Base-by-base conservation (phyloP, 177 flowering plant genomes). In the Viscum album region DNA sequence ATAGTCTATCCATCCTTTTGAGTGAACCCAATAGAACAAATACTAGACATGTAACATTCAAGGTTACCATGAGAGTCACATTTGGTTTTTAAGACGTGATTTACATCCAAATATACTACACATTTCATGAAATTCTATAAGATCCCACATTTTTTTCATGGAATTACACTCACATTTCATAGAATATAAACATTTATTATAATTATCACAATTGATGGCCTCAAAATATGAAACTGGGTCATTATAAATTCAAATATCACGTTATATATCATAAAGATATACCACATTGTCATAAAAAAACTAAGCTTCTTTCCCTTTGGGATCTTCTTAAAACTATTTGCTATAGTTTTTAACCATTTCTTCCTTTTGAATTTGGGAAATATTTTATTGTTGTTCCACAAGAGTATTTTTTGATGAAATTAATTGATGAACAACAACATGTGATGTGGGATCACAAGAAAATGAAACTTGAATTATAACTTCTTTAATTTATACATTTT, bases 1-100 rank as follows among this genome's bases (percentile, higher is more conserved):
- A 60, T 70, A 70, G 32, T 70, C 66, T 29, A 64, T 54, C 35
- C 34, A 10, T 60, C 35, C 24, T 32, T 31, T 32, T 60, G 34
- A 32, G 29, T 31, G 4, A 31, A 32, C 2, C 35, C 34, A 15
- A 31, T 60, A 19, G 64, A 19, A 3, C 31, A 34, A 32, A 32
- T 19, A 31, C 34, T 60, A 32, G 35, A 8, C 16, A 31, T 60
- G 19, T 19, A 32, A 2, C 35, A 35, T 60, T 60, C 64, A 19
- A 60, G 31, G 23, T 60, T 60, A 35, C 64, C 64, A 60, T 32
- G 31, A 15, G 26, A 60, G 64, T 60, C 64, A 8, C 26, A 24
- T 60, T 60, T 60, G 23, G 64, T 32, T 35, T 60, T 32, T 31
- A 31, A 32, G 64, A 60, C 34, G n/a, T 23, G 35, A 60, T 60